A percentile compares a stretch with the other conserved stretches of the same genome.
Conservation (phyloP, 1,139 yeast genomes). For the Kodamaea anthophila region DNA sequence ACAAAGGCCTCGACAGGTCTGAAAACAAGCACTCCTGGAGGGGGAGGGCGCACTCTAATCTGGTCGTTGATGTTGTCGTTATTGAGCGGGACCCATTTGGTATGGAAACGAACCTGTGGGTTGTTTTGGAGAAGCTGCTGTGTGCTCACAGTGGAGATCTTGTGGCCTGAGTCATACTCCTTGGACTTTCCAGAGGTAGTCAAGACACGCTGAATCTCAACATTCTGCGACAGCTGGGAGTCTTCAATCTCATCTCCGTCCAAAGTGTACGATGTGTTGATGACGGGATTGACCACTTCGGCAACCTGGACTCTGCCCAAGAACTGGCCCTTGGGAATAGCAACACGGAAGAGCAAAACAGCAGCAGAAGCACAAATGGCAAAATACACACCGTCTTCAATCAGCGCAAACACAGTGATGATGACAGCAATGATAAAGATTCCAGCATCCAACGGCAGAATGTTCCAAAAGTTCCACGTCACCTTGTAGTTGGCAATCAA, state of each 20-base stretch:
- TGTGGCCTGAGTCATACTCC: slow-evolving; percentile 12
- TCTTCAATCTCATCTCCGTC: slow-evolving; percentile 8
- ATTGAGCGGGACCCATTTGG: slow-evolving; percentile 77
- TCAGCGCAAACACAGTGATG: slow-evolving; percentile 72
- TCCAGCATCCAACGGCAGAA: slow-evolving; percentile 69
- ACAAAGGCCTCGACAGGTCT: slow-evolving; percentile 77
- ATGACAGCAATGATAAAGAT: slow-evolving; percentile 74
- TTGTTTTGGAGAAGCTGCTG: slow-evolving; percentile 19
- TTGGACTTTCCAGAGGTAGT: slow-evolving; percentile 22
- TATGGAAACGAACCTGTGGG: slow-evolving; percentile 44
- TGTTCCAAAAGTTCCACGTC: slow-evolving; percentile 69
- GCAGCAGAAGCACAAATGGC: slow-evolving; percentile 84
- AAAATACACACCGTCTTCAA: slow-evolving; percentile 87
- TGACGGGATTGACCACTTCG: slow-evolving; percentile 57
- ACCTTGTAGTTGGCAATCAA: slow-evolving; percentile 68
- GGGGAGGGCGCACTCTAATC: slow-evolving; percentile 65
- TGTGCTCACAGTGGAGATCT: slow-evolving; percentile 16
- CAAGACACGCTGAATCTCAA: slow-evolving; percentile 41
- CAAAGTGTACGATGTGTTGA: slow-evolving; percentile 14
- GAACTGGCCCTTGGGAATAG: slow-evolving; percentile 77
- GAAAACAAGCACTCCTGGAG: slow-evolving; percentile 85
- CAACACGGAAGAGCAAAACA: slow-evolving; percentile 62
- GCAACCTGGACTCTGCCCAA: slow-evolving; percentile 71
- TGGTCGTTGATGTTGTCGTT: slow-evolving; percentile 52
- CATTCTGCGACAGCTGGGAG: slow-evolving; percentile 18